Evolutionary conservation across 345 rosid genomes (phyloP).

Genomic region (Euphorbia lathyris): DNA sequence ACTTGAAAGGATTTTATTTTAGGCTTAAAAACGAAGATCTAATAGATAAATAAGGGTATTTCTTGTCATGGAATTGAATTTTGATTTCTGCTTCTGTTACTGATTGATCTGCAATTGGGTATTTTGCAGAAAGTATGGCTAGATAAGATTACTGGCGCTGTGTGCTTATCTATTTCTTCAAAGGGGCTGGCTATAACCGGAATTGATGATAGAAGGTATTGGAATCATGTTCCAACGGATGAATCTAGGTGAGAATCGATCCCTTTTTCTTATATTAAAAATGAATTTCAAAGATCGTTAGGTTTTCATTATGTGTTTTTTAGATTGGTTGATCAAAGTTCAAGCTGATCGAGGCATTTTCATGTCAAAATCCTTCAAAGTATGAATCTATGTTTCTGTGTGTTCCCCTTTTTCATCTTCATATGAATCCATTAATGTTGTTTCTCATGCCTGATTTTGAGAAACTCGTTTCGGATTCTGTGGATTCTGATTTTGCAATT

Average conservation of each 20-base stretch:
- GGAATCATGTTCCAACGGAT: constrained; percentile 74
- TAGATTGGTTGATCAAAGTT: constrained; percentile 27
- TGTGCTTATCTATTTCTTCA: constrained; percentile 61
- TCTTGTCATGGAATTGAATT: constrained; percentile 1
- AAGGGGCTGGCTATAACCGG: constrained; percentile 77
- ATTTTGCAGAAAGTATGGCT: constrained; percentile 76
- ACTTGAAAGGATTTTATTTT: not conserved
- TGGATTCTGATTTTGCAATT: not conserved
- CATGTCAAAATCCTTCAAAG: constrained; percentile 24
- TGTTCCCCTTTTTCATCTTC: constrained; percentile 2
- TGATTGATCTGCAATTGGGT: constrained; percentile 17
- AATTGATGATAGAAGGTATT: constrained; percentile 88
- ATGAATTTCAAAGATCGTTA: constrained; percentile 18
- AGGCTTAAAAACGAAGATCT: not conserved
- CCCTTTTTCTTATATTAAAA: not conserved
- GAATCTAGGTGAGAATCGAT: constrained; percentile 72
- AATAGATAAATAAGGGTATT: not conserved
- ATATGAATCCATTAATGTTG: not conserved
- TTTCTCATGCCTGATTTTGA: not conserved
- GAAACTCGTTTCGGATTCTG: not conserved
- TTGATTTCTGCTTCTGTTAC: constrained; percentile 3
- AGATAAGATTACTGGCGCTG: constrained; percentile 61
- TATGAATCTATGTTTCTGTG: constrained; percentile 14
- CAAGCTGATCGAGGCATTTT: constrained; percentile 19
- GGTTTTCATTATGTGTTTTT: constrained; percentile 24